Base-by-base conservation (phyloP, 768 basidiomycete genomes). In the Pisolithus tinctorius region DNA sequence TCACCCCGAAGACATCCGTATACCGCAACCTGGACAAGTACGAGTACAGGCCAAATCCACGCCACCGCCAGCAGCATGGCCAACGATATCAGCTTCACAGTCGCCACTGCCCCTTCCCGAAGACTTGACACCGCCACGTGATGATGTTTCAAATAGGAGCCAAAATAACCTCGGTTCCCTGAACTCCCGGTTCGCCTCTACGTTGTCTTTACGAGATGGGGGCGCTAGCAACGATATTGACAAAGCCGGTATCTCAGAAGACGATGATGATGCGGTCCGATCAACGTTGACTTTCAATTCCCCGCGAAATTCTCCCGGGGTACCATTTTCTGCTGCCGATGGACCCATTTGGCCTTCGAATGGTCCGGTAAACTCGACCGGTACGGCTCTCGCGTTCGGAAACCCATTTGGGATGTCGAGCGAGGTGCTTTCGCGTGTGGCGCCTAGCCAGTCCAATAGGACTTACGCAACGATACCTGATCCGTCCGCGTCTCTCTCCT, bases 21-120 rank as follows among this genome's bases (percentile, higher is more conserved):
- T 68, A 29, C 60, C 60, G 23, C 54, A 60, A 36, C 25, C 69
- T 29, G 68, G 54, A 36, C 64, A 58, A 1, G 60, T 9, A n/a
- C 1, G 11, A 14, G 43, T 72, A 48, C 62, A 55, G n/a, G 64
- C 55, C 13, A 60, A 67, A 20, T 53, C 58, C 30, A 64, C 70
- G 39, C 70, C 67, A 26, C 72, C 72, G 29, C 69, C 71, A 4
- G 63, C 69, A 7, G n/a, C 1, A 4, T 70, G 72, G 47, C 66
- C 74, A 30, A 66, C 77, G 4, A 74, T 71, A 53, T 74, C 75
- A 20, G 70, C 76, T 52, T 53, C 55, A 58, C 56, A 45, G 3
- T 25, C 48, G 31, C 51, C 48, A 53, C 49, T 45, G 53, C 56
- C 45, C 46, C 46, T 51, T 45, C 45, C 3, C 42, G 55, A 45